Evolutionary conservation across 2,329 filamentous ascomycete species (phyloP).

Genomic region (Penicillium corylophilum): DNA sequence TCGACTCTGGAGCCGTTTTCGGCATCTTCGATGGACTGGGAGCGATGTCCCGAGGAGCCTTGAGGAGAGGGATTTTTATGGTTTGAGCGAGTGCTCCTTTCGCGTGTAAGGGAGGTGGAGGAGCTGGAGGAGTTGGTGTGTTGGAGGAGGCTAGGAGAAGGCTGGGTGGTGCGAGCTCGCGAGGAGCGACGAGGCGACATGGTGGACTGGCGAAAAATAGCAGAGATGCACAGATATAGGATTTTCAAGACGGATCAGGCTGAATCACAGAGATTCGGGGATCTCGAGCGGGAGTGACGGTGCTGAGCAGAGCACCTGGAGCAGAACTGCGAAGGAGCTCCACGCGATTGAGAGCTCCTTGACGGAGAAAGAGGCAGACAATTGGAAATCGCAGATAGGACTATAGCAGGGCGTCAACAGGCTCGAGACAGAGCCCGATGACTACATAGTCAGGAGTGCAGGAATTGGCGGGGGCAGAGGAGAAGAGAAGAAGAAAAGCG

Average conservation of each 20-base stretch:
- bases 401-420: constrained; percentile 28
- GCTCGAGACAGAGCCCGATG: constrained; percentile 33
- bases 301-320: constrained; percentile 13
- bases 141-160: constrained; percentile 65
- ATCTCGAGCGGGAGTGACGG: constrained; percentile 8
- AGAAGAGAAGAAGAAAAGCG: constrained; percentile 33
- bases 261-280: not conserved
- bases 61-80: constrained; percentile 70
- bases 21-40: constrained; percentile 56
- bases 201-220: constrained; percentile 19
- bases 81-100: constrained; percentile 70
- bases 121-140: constrained; percentile 77
- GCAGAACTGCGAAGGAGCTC: constrained; percentile 26
- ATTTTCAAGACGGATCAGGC: not conserved
- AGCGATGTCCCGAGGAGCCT: constrained; percentile 66
- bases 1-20: constrained; percentile 56
- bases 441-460: constrained; percentile 43
- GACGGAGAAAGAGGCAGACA: constrained; percentile 22
- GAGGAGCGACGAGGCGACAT: constrained; percentile 84
- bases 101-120: constrained; percentile 68
- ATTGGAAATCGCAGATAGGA: constrained; percentile 29
- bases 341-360: constrained; percentile 26
- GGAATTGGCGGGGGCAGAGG: constrained; percentile 33
- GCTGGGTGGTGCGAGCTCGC: constrained; percentile 78
- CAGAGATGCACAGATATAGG: not conserved